Conservation (phyloP, 805 yeast species). For the Torulaspora gathmanii region DNA sequence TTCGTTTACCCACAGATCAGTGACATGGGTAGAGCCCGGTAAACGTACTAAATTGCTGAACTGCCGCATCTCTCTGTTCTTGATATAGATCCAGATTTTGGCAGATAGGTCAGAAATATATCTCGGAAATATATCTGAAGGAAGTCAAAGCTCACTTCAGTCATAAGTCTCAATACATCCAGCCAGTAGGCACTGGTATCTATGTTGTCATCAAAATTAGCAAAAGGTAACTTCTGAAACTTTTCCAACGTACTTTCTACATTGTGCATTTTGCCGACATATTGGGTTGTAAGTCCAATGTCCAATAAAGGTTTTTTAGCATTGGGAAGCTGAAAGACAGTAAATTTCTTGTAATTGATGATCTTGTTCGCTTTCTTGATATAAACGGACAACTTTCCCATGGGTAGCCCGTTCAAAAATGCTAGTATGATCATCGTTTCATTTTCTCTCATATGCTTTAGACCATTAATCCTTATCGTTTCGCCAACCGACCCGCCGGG, state of each 20-base stretch:
- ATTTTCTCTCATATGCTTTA: constrained; percentile 44
- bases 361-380: constrained; percentile 46
- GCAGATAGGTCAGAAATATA: constrained; percentile 41
- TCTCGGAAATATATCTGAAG: constrained; percentile 59
- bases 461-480: constrained; percentile 56
- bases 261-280: constrained; percentile 65
- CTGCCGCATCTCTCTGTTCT: constrained; percentile 64
- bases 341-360: constrained; percentile 45
- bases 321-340: constrained; percentile 42
- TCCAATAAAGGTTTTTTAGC: constrained; percentile 43
- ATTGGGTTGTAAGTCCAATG: constrained; percentile 53
- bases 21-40: constrained; percentile 66
- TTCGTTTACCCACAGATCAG: constrained; percentile 86
- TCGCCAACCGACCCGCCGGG: constrained; percentile 73
- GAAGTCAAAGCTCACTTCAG: constrained; percentile 49
- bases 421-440: constrained; percentile 54
- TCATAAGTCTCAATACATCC: constrained; percentile 45
- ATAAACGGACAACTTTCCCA: constrained; percentile 54
- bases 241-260: constrained; percentile 51
- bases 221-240: constrained; percentile 46
- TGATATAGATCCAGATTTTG: constrained; percentile 68
- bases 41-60: constrained; percentile 67
- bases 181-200: constrained; percentile 32
- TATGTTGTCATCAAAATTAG: not conserved
- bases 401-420: constrained; percentile 56